phyloP scores from a whole-genome alignment of 176 grass and related monocot species.

The Musa beccarii region DNA sequence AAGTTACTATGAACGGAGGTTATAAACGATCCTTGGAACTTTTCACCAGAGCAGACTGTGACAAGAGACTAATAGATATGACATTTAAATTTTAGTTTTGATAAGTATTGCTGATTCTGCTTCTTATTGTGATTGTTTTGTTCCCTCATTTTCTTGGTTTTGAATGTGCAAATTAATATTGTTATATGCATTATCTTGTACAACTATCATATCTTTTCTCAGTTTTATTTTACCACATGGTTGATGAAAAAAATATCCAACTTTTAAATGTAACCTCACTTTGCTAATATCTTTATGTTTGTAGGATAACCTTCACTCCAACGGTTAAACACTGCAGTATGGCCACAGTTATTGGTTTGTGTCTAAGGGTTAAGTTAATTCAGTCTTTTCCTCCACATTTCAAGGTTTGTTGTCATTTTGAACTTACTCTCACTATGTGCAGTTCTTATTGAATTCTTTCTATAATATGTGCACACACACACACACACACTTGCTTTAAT shows the following conservation, averaged over 20 bases:
- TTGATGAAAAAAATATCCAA: slow-evolving; percentile 6
- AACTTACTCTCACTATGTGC: neutral
- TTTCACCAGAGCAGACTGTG: no score
- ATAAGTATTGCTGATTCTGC: neutral
- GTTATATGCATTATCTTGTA: neutral
- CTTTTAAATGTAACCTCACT: neutral
- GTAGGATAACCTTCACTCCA: slow-evolving; percentile 98
- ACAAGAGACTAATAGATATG: neutral
- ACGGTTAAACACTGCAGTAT: slow-evolving; percentile 97
- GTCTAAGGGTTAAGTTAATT: slow-evolving; percentile 91
- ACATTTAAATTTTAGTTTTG: neutral
- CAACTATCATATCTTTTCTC: slow-evolving; percentile 6
- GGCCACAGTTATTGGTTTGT: slow-evolving; percentile 88
- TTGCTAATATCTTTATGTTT: slow-evolving; percentile 18
- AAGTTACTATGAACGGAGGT: no score
- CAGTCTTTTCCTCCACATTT: slow-evolving; percentile 80
- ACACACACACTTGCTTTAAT: neutral
- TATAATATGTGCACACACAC: no score
- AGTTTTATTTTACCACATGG: neutral
- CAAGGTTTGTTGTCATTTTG: slow-evolving; percentile 48
- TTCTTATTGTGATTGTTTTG: neutral
- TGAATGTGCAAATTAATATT: neutral
- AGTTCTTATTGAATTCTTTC: neutral
- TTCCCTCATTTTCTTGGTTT: neutral
- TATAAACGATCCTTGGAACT: no score